Evolutionary conservation across 768 basidiomycete species (phyloP), one percentile per base, ranked within the genome.

Genomic region (Lentinula aciculospora): DNA sequence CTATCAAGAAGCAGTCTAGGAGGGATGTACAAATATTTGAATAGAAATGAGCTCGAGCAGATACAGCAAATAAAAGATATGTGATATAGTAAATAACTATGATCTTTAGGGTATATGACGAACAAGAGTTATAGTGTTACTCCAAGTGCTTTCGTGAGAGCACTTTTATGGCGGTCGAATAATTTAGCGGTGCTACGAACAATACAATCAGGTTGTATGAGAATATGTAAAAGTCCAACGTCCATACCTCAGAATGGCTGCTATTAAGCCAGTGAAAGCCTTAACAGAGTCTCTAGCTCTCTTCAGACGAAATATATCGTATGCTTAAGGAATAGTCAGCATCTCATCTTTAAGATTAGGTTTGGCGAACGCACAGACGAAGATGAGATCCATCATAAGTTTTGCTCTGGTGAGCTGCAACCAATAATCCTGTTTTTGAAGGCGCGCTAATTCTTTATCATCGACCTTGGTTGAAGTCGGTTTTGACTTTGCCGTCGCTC

Each of bases 371-470:
- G 32, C 3, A 94, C 91, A 92, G 67, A 92, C 92, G 71, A 93
- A 94, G 65, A 92, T 82, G 60, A 94, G 72, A 69, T 94, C 92
- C 89, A 92, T 90, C 42, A 80, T 65, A 59, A 94, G 73, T 74
- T 94, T 94, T 56, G 77, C 74, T 58, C 86, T 74, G 25, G 85
- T 79, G 50, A 89, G 69, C 63, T 82, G 82, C 47, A 93, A 72
- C 91, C 91, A 93, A 64, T 86, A 85, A 63, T 82, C 83, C 70
- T 91, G 85, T 62, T 80, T 78, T 67, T 81, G 80, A 34, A 94
- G 78, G 42, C 87, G 74, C 50, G 72, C 67, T 46, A 92, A 74
- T 68, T 92, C 90, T 69, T 79, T 84, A 63, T 87, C 83, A 66
- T 92, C 88, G 2, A 81, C 60, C 69, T 83, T 85, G 39, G 77